Evolutionary conservation across 495 filamentous ascomycete species (phyloP).

Genomic region (Penicillium coffeae): DNA sequence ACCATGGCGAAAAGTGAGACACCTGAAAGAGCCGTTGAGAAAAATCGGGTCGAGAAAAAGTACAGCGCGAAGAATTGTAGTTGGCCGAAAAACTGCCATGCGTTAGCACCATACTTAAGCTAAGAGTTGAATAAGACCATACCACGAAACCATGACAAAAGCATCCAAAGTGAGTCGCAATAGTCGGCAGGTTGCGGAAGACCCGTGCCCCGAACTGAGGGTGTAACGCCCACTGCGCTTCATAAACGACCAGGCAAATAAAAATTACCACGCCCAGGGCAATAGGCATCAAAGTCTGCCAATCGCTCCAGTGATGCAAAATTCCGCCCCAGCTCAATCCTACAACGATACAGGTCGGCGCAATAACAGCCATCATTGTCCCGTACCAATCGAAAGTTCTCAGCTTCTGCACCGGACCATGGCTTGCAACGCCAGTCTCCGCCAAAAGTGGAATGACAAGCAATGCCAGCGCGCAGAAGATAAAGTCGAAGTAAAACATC

Average conservation of each 20-base stretch:
- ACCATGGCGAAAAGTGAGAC: conserved; percentile 51
- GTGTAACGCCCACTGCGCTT: conserved; percentile 38
- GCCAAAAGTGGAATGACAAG: conserved; percentile 35
- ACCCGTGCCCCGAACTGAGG: conserved; percentile 53
- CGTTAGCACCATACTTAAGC: conserved; percentile 6
- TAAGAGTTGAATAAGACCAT: conserved; percentile 13
- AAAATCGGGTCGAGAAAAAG: conserved; percentile 56
- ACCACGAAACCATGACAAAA: conserved; percentile 52
- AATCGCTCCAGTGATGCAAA: conserved; percentile 29
- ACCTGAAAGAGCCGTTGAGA: conserved; percentile 51
- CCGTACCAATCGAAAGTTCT: conserved; percentile 38
- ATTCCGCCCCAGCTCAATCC: conserved; percentile 38
- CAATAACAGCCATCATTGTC: conserved; percentile 27
- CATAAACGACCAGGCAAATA: conserved; percentile 44
- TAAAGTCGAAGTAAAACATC: conserved; percentile 43
- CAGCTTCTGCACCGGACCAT: conserved; percentile 24
- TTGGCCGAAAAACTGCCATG: conserved; percentile 34
- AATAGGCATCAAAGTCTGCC: conserved; percentile 50
- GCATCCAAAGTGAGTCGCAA: conserved; percentile 45
- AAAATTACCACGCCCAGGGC: conserved; percentile 46
- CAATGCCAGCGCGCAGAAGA: conserved; percentile 34
- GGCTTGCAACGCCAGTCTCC: conserved; percentile 25
- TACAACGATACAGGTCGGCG: conserved; percentile 26
- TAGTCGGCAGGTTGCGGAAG: conserved; percentile 38
- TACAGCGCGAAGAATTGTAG: conserved; percentile 65